phyloP scores from a whole-genome alignment of 1,284 basidiomycete genomes.

The Moniliella sp. region DNA sequence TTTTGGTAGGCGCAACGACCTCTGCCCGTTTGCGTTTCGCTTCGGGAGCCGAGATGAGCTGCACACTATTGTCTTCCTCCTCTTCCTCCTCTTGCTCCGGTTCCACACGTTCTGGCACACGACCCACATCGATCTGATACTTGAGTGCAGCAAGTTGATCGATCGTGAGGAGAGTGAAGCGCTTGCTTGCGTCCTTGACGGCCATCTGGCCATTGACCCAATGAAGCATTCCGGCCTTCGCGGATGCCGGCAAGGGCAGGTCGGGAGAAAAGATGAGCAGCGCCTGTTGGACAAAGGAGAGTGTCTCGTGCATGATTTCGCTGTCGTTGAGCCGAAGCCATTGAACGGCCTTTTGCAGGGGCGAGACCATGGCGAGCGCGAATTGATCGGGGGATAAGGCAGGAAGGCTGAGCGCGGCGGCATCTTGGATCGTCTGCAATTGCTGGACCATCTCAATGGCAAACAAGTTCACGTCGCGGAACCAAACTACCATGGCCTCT shows the following conservation, averaged over 20 bases:
- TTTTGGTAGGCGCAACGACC: too few species aligned
- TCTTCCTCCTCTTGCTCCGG: too few species aligned
- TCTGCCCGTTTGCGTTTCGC: too few species aligned
- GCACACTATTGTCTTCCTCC: too few species aligned
- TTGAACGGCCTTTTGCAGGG: slow-evolving; percentile 17
- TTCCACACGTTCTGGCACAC: too few species aligned
- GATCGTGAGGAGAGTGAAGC: slow-evolving; percentile 15
- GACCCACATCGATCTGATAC: slow-evolving; percentile 9
- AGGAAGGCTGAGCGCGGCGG: slow-evolving; percentile 4
- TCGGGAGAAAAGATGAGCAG: slow-evolving; percentile 11
- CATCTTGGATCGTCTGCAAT: slow-evolving; percentile 10
- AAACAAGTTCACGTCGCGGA: slow-evolving; percentile 27
- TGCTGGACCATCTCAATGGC: slow-evolving; percentile 27
- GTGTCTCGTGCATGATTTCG: slow-evolving; percentile 24
- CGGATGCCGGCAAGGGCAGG: slow-evolving; percentile 8
- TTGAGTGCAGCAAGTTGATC: slow-evolving; percentile 19
- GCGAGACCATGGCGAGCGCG: slow-evolving; percentile 4
- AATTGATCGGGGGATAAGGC: slow-evolving; percentile 13
- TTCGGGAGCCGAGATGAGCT: too few species aligned
- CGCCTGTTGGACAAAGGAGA: slow-evolving; percentile 17
- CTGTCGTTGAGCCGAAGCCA: slow-evolving; percentile 32
- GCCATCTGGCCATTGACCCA: slow-evolving; percentile 23
- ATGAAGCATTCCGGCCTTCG: slow-evolving; percentile 13
- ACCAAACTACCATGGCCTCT: slow-evolving; percentile 25
- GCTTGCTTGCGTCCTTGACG: slow-evolving; percentile 8